Percentiles rank a stretch among this genome's conserved stretches.
Evolutionary conservation across 164 flowering plant species (phyloP).

Genomic region (Aristolochia fimbriata): DNA sequence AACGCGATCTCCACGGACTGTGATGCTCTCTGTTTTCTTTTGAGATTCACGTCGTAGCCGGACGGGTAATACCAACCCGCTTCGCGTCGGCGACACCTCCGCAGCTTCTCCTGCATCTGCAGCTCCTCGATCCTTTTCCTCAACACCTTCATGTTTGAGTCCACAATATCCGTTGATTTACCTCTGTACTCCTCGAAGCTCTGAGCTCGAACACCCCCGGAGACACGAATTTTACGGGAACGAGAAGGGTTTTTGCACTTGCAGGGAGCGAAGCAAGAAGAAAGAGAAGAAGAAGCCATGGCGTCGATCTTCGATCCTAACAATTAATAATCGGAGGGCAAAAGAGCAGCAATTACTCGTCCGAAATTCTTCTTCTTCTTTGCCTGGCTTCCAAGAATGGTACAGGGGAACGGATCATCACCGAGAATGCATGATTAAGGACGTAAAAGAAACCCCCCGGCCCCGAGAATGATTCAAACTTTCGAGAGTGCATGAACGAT

Average conservation of each 20-base stretch:
- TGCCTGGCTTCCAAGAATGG: too few relatives aligned
- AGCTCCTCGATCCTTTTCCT: slow-evolving; percentile 31
- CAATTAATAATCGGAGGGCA: not conserved
- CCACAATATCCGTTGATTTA: slow-evolving; percentile 28
- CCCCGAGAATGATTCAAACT: not conserved
- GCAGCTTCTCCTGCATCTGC: slow-evolving; percentile 30
- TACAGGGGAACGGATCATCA: not conserved
- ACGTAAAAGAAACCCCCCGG: not conserved
- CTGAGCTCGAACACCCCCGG: slow-evolving; percentile 20
- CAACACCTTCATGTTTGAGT: slow-evolving; percentile 29
- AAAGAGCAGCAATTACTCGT: too few relatives aligned
- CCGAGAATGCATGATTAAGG: not conserved
- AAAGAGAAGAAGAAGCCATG: slow-evolving; percentile 7
- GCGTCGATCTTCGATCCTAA: not conserved
- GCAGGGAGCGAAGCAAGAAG: not conserved
- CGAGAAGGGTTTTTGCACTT: not conserved
- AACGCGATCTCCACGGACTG: slow-evolving; percentile 18
- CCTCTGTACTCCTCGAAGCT: slow-evolving; percentile 28
- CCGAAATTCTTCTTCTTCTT: too few relatives aligned
- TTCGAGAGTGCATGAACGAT: not conserved
- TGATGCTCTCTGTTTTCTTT: slow-evolving; percentile 5
- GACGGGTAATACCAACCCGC: slow-evolving; percentile 38
- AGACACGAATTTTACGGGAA: not conserved
- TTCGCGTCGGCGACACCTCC: slow-evolving; percentile 19
- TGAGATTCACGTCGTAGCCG: slow-evolving; percentile 15